Evolutionary conservation across 176 grass and related monocot genomes (phyloP), one percentile per base, ranked within the genome.

Genomic region (Ensete glaucum): DNA sequence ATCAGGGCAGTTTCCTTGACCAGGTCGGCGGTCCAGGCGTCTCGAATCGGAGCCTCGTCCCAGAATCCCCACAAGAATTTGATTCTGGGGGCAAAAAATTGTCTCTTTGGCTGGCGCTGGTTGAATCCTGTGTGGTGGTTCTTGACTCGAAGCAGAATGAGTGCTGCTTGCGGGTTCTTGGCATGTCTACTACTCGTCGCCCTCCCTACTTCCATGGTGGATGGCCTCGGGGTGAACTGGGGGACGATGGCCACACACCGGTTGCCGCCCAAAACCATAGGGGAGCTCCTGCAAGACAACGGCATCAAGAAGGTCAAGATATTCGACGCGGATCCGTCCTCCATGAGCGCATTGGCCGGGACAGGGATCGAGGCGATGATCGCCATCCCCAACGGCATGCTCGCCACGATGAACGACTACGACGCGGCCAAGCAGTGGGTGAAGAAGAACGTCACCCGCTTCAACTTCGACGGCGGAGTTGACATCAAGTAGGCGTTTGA

Each of bases 301-400:
- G 81, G 83, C 2, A 86, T 91, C 63, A 68, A 50, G 10, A 88
- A 88, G 81, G 85, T 88, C 57, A 96, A 96, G 79, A 80, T 96
- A 67, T 96, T 96, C 69, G 88, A 91, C 64, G 88, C 86, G 65
- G 83, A 91, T 73, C 78, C 69, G 62, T 58, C 62, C 0, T 86
- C 81, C 63, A 64, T 72, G 9, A 26, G n/a, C 3, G 50, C 20
- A 6, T 24, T 72, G 17, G 2, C 11, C 50, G 51, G 51, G 8
- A 22, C 70, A 16, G 10, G 27, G 3, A 72, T 72, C 70, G 50
- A 72, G 17, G 70, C 54, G 1, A 53, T 13, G 43, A 9, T 72
- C n/a, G 70, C 19, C 50, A 25, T 72, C 19, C 70, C 70, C 9
- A 72, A 72, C 51, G 22, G 54, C 70, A 14, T 22, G 70, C 70